Evolutionary conservation across 169 alveolate genomes (phyloP), one percentile per base, ranked within the genome.

Genomic region (Plasmodium vivax): DNA sequence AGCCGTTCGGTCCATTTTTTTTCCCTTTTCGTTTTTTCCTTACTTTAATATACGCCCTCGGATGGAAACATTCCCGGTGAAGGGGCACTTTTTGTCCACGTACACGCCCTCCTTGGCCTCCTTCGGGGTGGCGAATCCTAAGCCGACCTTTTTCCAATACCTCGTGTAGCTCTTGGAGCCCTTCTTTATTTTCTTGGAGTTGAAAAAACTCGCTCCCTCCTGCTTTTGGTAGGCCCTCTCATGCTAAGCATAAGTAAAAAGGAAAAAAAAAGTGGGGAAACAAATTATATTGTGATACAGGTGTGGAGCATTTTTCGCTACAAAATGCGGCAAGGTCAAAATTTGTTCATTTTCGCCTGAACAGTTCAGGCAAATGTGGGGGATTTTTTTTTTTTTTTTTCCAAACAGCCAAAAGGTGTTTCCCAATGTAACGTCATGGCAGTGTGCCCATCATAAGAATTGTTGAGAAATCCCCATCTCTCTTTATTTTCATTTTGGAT

Each of bases 51-150:
- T 98, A 93, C 99, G 98, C 58, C 99, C 99, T 96, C 99, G 98
- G 96, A 99, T 99, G 91, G 99, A 96, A 38, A 99, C 99, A 96
- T 98, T 97, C 80, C 99, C 99, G 47, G 99, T 99, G 98, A 99
- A 99, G 80, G 99, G 99, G 98, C 99, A 99, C 96, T 99, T 99
- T 97, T 98, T 99, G 97, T 99, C 99, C 95, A 99, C 97, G 97
- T 98, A 99, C 93, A 97, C 96, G 72, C 99, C 99, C 91, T 98
- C 99, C 96, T 98, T 99, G 82, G 99, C 99, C 96, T 98, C 99
- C 96, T 98, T 98, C 77, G 99, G 99, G 27, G 99, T 98, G 82
- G 98, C 96, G 97, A 99, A 99, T 92, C 99, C 99, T 93, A 99
- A 96, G 51, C 99, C 99, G 56, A 99, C 99, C 92, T 99, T 99